Base-by-base conservation (phyloP, 2,329 filamentous ascomycete genomes). In the Fusarium sulawesiense region DNA sequence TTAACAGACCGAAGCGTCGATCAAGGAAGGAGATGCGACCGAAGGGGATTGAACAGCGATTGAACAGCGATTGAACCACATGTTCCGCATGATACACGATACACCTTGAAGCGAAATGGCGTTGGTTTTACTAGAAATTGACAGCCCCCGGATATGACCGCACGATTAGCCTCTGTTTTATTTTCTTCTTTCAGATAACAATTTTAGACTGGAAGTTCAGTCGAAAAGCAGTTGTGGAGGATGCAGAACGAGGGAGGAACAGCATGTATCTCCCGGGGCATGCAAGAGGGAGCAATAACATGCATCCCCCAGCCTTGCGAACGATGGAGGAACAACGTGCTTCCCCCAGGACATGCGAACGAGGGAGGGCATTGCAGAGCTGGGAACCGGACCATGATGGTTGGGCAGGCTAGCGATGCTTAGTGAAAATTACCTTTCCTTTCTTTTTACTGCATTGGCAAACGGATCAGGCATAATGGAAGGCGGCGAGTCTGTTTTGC, bases 341-440 rank as follows among this genome's bases (percentile, higher is more conserved):
- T 25, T 25, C 25, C 25, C 25, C 25, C 25, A 27, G 27, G 27
- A 29, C 27, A 29, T 29, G 27, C 27, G 27, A 29, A 29, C 6
- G 27, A 29, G 12, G 29, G 29, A 30, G 29, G 29, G 29, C 29
- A 30, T 30, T 30, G 29, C 29, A 30, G 57, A 48, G 60, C 40
- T 41, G 55, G 56, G 62, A 63, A 69, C 27, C 59, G 59, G 51
- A 65, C 60, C 55, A 53, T 32, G 58, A 46, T 56, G 60, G 53
- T 45, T 65, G 60, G 70, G 71, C 49, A 72, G 73, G 64, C 66
- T 57, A 68, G 66, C 68, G 65, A 74, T 71, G 64, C 64, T 73
- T 70, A 41, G 61, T 66, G 61, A 72, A 64, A 69, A 62, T 65
- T 48, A 44, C 53, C 60, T 46, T 63, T 73, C 66, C 9, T 16